phyloP scores from a whole-genome alignment of 345 rosid species.

The Camelina sativa region DNA sequence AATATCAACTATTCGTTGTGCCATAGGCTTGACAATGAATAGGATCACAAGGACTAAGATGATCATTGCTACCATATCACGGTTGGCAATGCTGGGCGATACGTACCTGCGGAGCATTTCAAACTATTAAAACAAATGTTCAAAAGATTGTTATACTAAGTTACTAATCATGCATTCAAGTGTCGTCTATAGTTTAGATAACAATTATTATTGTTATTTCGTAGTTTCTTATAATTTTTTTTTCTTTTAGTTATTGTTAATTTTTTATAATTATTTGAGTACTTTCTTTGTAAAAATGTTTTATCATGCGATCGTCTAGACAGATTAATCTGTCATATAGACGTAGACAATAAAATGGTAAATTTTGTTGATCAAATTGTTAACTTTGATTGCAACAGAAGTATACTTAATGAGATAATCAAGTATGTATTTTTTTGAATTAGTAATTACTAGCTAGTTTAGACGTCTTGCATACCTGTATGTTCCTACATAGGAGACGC shows the following conservation, averaged over 20 bases:
- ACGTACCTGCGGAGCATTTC: constrained; percentile 22
- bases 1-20: constrained; percentile 19
- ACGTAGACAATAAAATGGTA: neutral
- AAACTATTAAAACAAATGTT: constrained; percentile 4
- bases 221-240: neutral
- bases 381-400: neutral
- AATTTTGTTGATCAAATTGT: neutral
- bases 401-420: neutral
- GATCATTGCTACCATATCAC: constrained; percentile 12
- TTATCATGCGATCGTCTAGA: neutral
- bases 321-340: neutral
- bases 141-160: neutral
- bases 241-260: too few species aligned
- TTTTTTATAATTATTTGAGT: too few species aligned
- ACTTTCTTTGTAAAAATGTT: neutral
- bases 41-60: constrained; percentile 21
- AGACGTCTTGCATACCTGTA: constrained; percentile 25
- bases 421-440: neutral
- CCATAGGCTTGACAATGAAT: constrained; percentile 38
- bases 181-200: neutral
- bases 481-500: constrained; percentile 32
- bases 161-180: neutral
- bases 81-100: constrained; percentile 36
- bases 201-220: neutral
- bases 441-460: too few species aligned